These are phyloP conservation scores for Coniochaeta sp. DNA, from an alignment of 2,329 filamentous ascomycete genomes.

Conservation along the genomic window DNA sequence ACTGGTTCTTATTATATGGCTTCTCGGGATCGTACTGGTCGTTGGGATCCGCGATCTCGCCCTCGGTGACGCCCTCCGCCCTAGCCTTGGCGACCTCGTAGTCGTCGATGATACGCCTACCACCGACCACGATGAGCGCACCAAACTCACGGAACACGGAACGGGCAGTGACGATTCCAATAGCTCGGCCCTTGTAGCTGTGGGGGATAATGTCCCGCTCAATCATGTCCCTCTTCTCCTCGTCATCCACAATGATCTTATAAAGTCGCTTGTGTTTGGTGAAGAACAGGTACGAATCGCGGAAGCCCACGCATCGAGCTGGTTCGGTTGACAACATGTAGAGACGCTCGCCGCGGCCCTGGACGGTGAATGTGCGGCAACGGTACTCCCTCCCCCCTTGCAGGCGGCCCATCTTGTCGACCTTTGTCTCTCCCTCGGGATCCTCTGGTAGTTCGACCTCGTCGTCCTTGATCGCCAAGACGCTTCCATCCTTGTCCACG, in stretches of 20 bases:
- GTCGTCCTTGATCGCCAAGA: conserved; percentile 84
- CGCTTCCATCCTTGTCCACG: conserved; percentile 88
- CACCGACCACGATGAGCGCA: conserved; percentile 86
- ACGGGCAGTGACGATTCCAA: conserved; percentile 91
- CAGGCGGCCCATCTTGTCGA: conserved; percentile 81
- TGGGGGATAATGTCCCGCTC: conserved; percentile 92
- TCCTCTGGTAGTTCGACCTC: conserved; percentile 87
- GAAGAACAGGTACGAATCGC: conserved; percentile 98
- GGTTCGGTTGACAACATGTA: conserved; percentile 99
- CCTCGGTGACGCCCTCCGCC: conserved; percentile 73
- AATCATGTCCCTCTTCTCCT: conserved; percentile 96
- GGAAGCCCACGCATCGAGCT: conserved; percentile 90
- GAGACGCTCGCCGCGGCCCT: conserved; percentile 71
- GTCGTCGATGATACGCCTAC: conserved; percentile 78
- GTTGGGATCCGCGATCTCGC: conserved; percentile 84
- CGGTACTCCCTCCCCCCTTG: conserved; percentile 83
- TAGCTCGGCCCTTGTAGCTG: conserved; percentile 96
- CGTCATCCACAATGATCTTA: conserved; percentile 96
- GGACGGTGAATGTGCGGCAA: conserved; percentile 89
- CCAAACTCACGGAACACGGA: conserved; percentile 98
- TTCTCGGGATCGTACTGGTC: conserved; percentile 72
- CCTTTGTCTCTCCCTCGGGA: conserved; percentile 82
- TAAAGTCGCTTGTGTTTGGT: conserved; percentile 93
- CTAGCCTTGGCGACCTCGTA: conserved; percentile 73
- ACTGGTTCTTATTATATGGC: conserved; percentile 97